These are phyloP conservation scores for Cladophialophora yegresii DNA, from an alignment of 2,329 filamentous ascomycete genomes.

Conservation along the genomic window DNA sequence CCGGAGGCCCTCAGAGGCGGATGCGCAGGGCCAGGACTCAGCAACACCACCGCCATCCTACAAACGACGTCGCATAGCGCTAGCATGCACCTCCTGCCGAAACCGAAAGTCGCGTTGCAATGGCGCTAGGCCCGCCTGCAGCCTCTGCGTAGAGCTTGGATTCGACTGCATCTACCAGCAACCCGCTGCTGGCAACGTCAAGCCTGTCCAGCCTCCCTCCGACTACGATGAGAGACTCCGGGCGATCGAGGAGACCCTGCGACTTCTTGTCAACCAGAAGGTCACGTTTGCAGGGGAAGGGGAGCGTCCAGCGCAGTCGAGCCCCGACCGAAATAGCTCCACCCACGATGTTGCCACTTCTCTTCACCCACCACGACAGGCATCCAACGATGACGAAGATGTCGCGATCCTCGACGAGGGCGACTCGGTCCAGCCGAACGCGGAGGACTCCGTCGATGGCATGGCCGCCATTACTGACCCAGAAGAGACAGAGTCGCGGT, in stretches of 20 bases:
- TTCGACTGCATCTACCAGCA: conserved; percentile 49
- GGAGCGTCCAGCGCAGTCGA: conserved; percentile 5
- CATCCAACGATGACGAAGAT: conserved; percentile 24
- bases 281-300: conserved; percentile 5
- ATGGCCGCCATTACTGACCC: conserved; percentile 44
- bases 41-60: conserved; percentile 27
- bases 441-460: conserved; percentile 41
- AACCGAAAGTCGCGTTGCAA: conserved; percentile 47
- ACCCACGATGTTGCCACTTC: neutral
- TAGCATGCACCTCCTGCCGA: conserved; percentile 47
- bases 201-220: conserved; percentile 8
- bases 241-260: conserved; percentile 31
- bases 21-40: conserved; percentile 21
- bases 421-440: conserved; percentile 19
- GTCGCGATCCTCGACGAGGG: conserved; percentile 29
- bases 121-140: conserved; percentile 48
- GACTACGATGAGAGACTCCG: conserved; percentile 29
- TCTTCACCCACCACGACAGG: neutral
- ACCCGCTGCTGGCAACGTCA: conserved; percentile 25
- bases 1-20: conserved; percentile 21
- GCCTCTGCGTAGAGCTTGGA: conserved; percentile 46
- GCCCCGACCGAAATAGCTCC: conserved; percentile 6
- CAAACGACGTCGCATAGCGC: conserved; percentile 45
- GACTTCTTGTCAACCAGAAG: conserved; percentile 26
- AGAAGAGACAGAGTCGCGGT: conserved; percentile 43